These are phyloP conservation scores for Dimargaris cristalligena DNA, from an alignment of 192 early-diverging fungal genomes.

Conservation along the genomic window DNA sequence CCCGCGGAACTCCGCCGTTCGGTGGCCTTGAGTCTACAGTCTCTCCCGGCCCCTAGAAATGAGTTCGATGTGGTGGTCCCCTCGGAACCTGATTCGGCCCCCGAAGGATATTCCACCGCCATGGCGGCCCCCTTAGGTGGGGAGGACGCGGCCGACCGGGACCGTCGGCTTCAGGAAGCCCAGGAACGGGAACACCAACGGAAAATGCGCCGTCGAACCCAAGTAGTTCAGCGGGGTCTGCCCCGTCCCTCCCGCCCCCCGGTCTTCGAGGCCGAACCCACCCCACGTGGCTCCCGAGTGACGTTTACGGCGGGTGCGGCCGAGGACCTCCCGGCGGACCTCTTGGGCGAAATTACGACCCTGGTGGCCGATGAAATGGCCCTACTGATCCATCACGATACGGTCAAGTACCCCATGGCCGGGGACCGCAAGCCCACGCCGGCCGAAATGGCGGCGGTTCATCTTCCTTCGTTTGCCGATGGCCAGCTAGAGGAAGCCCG, in stretches of 20 bases:
- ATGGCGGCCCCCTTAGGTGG: slow-evolving; percentile 19
- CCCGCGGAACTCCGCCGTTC: slow-evolving; percentile 31
- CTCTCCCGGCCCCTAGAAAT: slow-evolving; percentile 76
- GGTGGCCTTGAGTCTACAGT: slow-evolving; percentile 45
- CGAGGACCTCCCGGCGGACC: slow-evolving; percentile 12
- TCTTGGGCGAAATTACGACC: slow-evolving; percentile 25
- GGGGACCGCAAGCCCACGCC: slow-evolving; percentile 34
- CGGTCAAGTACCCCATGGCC: slow-evolving; percentile 45
- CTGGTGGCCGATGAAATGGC: slow-evolving; percentile 59
- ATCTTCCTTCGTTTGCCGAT: slow-evolving; percentile 34
- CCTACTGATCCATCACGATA: slow-evolving; percentile 51
- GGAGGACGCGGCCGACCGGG: slow-evolving; percentile 63
- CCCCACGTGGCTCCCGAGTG: slow-evolving; percentile 14
- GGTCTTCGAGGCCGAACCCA: not conserved
- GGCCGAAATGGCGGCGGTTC: slow-evolving; percentile 8
- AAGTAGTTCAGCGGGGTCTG: slow-evolving; percentile 55
- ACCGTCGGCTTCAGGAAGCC: slow-evolving; percentile 28
- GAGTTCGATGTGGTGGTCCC: slow-evolving; percentile 86
- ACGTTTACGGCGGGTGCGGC: slow-evolving; percentile 12
- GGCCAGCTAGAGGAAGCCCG: slow-evolving; percentile 39
- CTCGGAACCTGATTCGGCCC: slow-evolving; percentile 26
- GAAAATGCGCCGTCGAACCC: slow-evolving; percentile 39
- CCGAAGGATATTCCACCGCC: slow-evolving; percentile 11
- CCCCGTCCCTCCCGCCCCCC: slow-evolving; percentile 43
- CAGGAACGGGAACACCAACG: slow-evolving; percentile 31